These are phyloP conservation scores for Pyricularia sp. DNA, from an alignment of 2,329 filamentous ascomycete genomes.

Conservation along the genomic window DNA sequence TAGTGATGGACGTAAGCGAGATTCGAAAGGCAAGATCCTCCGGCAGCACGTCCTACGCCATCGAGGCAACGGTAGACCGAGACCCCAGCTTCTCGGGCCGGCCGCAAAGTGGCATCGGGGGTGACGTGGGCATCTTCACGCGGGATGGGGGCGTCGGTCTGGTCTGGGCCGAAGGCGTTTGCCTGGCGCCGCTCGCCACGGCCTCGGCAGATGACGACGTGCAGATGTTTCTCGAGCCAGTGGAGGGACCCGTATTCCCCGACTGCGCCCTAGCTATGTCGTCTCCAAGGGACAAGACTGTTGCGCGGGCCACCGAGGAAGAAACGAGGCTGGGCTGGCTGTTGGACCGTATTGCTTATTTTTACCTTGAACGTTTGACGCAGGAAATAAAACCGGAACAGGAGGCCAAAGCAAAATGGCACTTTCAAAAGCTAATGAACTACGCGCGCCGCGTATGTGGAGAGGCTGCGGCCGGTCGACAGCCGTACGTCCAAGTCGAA, in stretches of 20 bases:
- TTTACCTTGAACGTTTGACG: background rate
- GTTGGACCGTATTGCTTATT: background rate
- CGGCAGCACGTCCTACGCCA: background rate
- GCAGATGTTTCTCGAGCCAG: background rate
- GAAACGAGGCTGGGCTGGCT: background rate
- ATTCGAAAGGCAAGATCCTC: background rate
- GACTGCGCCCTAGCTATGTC: background rate
- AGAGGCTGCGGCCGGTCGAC: background rate
- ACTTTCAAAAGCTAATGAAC: constrained; percentile 1
- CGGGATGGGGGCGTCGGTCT: background rate
- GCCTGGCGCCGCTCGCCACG: background rate
- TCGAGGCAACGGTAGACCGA: background rate
- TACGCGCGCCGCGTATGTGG: background rate
- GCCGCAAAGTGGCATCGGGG: background rate
- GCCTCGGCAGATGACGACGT: background rate
- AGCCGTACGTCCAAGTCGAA: background rate
- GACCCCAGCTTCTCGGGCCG: background rate
- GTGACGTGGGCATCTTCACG: constrained; percentile 1
- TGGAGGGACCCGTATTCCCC: background rate
- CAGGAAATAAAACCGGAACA: background rate
- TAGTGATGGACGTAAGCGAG: background rate
- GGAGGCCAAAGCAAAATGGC: background rate
- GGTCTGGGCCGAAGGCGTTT: background rate
- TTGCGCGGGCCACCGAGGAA: background rate
- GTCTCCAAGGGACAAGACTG: background rate